Evolutionary conservation across 2,329 filamentous ascomycete species (phyloP), one percentile per base, ranked within the genome.

Genomic region (Dendrostoma leiphaemia): DNA sequence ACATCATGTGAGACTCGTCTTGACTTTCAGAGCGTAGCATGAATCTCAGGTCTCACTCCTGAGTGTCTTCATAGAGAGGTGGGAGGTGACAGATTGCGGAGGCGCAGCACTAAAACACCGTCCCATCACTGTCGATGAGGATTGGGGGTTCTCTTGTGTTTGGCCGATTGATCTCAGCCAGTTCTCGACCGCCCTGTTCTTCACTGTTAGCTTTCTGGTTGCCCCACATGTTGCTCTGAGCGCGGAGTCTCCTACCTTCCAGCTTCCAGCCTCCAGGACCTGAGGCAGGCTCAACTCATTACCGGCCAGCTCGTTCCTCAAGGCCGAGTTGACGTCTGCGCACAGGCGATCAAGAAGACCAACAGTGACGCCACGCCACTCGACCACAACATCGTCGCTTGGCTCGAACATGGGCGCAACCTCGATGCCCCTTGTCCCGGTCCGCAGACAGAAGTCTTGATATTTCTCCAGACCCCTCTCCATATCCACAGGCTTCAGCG

Each of bases 81-180:
- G 29, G 17, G 21, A 13, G 45, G 9, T 43, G 35, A 24, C 47
- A 31, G 26, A 52, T 34, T 37, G 49, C 52, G 45, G 38, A 47
- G 56, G 56, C 48, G 51, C 56, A 55, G 10, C 53, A 54, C 69
- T 84, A 96, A 69, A 99, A 97, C 61, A 99, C 90, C 23, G 94
- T 97, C 59, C 94, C 94, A 69, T 99, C 94, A 61, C 91, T 96
- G 62, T 96, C 82, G 64, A 97, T 97, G 74, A 97, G 86, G 67
- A 99, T 97, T 4, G 94, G 94, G 29, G 93, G 91, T 69, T 96
- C 91, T 74, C 94, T 96, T 49, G 94, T 97, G 66, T 97, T 97
- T 21, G 94, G 94, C 62, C 94, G 82, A 63, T 91, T 93, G 60
- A 97, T 91, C 74, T 97, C 93, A 59, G 94, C 94, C 68, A 97